Evolutionary conservation across 23 red algal species (phyloP).

Genomic region (Gracilariopsis chorda): DNA sequence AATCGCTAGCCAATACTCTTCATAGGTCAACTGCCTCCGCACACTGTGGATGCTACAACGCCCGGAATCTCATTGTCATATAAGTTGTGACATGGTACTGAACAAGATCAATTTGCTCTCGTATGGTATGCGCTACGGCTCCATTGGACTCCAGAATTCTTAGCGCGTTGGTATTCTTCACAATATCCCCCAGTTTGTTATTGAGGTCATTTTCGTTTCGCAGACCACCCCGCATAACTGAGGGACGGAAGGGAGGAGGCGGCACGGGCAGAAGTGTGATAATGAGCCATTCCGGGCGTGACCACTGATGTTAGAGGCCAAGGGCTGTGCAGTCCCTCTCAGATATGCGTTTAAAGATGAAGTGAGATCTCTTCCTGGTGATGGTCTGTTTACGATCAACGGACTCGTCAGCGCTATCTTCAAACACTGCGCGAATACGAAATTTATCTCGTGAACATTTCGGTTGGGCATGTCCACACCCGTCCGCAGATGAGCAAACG

Average conservation of each 20-base stretch:
- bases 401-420: too few relatives aligned
- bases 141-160: constrained; percentile 67
- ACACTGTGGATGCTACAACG: constrained; percentile 55
- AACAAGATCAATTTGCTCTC: too few relatives aligned
- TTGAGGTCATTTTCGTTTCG: constrained; percentile 90
- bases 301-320: constrained; percentile 58
- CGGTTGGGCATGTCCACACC: constrained; percentile 83
- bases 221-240: constrained; percentile 82
- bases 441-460: constrained; percentile 65
- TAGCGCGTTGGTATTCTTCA: constrained; percentile 82
- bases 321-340: too few relatives aligned
- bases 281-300: constrained; percentile 81
- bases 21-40: constrained; percentile 49
- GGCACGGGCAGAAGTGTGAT: too few relatives aligned
- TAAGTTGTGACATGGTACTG: constrained; percentile 76
- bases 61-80: constrained; percentile 82
- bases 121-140: constrained; percentile 47
- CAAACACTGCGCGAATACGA: too few relatives aligned
- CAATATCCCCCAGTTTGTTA: constrained; percentile 85
- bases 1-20: constrained; percentile 87
- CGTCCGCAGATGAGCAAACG: neutral
- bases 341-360: too few relatives aligned
- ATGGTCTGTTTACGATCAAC: too few relatives aligned
- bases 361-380: constrained; percentile 69
- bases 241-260: constrained; percentile 88